Percentiles rank a stretch among this genome's conserved stretches.
phyloP scores from a whole-genome alignment of 371 early-diverging fungal genomes.

The Gilbertella persicaria region DNA sequence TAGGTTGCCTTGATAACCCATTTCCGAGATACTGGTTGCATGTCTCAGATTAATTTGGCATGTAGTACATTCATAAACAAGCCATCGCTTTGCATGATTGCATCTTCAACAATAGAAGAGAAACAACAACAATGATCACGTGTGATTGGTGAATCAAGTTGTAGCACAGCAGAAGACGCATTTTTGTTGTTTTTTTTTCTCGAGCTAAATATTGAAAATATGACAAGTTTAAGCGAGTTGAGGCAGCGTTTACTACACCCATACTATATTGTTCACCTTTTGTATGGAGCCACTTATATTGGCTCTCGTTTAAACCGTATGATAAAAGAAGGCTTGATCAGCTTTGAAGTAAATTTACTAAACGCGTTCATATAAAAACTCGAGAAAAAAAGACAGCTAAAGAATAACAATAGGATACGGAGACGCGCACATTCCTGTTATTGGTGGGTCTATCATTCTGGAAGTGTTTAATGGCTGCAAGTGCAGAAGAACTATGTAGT shows the following conservation, averaged over 20 bases:
- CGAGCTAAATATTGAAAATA: constrained; percentile 3
- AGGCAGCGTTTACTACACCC: constrained; percentile 53
- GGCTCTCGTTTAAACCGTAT: constrained; percentile 14
- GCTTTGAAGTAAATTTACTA: constrained; percentile 16
- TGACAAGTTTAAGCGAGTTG: constrained; percentile 43
- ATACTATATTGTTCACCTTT: constrained; percentile 50
- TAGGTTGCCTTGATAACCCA: too few relatives aligned
- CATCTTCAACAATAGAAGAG: too few relatives aligned
- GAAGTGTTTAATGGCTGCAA: constrained; percentile 44
- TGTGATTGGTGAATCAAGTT: too few relatives aligned
- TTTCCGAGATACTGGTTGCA: too few relatives aligned
- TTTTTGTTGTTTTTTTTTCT: too few relatives aligned
- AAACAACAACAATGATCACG: too few relatives aligned
- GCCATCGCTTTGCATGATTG: too few relatives aligned
- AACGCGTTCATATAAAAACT: too few relatives aligned
- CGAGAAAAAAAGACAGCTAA: background rate
- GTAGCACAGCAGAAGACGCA: too few relatives aligned
- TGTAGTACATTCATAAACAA: too few relatives aligned
- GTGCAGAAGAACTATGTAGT: constrained; percentile 60
- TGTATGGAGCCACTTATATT: constrained; percentile 35
- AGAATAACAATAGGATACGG: constrained; percentile 27
- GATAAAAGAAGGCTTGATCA: constrained; percentile 5
- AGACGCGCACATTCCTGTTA: constrained; percentile 31
- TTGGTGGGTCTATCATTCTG: constrained; percentile 32
- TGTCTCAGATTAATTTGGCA: too few relatives aligned